Evolutionary conservation across 495 filamentous ascomycete species (phyloP).

Genomic region (Penicillium arizonense): DNA sequence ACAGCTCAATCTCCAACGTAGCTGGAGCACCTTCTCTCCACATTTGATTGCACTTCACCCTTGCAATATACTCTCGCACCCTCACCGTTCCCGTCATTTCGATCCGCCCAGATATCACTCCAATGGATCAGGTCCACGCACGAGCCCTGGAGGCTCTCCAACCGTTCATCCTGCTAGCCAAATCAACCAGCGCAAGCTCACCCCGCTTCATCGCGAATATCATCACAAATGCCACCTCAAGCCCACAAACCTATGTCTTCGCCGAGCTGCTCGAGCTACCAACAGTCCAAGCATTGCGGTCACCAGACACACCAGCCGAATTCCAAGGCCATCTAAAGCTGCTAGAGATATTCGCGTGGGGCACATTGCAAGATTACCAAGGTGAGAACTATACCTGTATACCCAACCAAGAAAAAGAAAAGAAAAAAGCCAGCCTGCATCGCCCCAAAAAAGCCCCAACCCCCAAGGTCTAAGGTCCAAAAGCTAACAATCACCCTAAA

Average conservation of each 20-base stretch:
- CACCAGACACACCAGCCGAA: conserved; percentile 44
- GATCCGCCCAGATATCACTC: not conserved
- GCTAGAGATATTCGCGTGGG: conserved; percentile 90
- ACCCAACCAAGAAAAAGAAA: not conserved
- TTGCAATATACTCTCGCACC: conserved; percentile 3
- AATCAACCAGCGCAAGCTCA: conserved; percentile 68
- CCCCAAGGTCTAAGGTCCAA: not conserved
- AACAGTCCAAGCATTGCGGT: conserved; percentile 72
- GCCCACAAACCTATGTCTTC: conserved; percentile 89
- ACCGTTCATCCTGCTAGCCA: conserved; percentile 85
- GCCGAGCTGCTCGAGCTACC: conserved; percentile 83
- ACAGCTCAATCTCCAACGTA: conserved; percentile 3
- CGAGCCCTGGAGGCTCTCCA: conserved; percentile 84
- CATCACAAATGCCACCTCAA: conserved; percentile 81
- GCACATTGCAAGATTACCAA: conserved; percentile 79
- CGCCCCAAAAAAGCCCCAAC: not conserved
- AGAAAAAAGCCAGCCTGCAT: not conserved
- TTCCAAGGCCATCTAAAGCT: conserved; percentile 62
- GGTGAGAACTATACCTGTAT: conserved; percentile 35
- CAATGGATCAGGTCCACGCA: conserved; percentile 73
- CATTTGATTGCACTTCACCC: conserved; percentile 10
- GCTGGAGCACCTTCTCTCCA: conserved; percentile 10
- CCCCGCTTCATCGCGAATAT: conserved; percentile 84
- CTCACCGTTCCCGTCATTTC: not conserved
- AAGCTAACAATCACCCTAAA: conserved; percentile 6